Conservation (phyloP, 2,329 filamentous ascomycete genomes). For the Plectosphaerella sp. region DNA sequence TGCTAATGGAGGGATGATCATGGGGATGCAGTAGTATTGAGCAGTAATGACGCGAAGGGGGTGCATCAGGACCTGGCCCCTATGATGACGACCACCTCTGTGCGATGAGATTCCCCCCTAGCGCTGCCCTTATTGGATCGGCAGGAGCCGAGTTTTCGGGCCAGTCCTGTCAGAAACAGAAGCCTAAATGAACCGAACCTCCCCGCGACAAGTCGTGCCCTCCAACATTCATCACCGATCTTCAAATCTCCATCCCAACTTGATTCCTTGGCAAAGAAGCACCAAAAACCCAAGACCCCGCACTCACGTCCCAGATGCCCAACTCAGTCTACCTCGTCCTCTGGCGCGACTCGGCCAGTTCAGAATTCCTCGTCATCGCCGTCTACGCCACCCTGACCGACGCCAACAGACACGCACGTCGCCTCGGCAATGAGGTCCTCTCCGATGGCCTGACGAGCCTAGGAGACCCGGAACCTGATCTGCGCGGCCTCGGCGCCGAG, state of each 20-base stretch:
- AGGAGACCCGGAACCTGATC: not conserved
- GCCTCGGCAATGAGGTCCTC: conserved; percentile 20
- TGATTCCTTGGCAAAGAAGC: no score
- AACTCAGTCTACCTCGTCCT: conserved; percentile 25
- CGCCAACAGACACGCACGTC: conserved; percentile 28
- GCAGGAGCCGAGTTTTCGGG: no score
- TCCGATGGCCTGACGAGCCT: conserved; percentile 9
- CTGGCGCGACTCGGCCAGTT: conserved; percentile 20
- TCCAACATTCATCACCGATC: no score
- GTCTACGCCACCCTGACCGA: conserved; percentile 27
- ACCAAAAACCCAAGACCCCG: conserved; percentile 1
- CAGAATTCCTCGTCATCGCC: conserved; percentile 16
- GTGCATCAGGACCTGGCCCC: no score
- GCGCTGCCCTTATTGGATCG: no score
- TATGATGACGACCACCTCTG: no score
- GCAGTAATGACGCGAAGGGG: no score
- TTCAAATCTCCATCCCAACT: no score
- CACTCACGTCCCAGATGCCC: not conserved
- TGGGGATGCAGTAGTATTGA: conserved; percentile 20
- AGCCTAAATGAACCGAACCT: no score
- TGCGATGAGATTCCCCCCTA: no score
- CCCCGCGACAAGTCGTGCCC: no score
- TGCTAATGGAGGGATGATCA: conserved; percentile 70
- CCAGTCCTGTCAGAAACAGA: no score
- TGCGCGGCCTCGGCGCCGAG: conserved; percentile 13